Evolutionary conservation across 345 rosid species (phyloP), one percentile per base, ranked within the genome.

Genomic region (Rubroshorea leprosula): DNA sequence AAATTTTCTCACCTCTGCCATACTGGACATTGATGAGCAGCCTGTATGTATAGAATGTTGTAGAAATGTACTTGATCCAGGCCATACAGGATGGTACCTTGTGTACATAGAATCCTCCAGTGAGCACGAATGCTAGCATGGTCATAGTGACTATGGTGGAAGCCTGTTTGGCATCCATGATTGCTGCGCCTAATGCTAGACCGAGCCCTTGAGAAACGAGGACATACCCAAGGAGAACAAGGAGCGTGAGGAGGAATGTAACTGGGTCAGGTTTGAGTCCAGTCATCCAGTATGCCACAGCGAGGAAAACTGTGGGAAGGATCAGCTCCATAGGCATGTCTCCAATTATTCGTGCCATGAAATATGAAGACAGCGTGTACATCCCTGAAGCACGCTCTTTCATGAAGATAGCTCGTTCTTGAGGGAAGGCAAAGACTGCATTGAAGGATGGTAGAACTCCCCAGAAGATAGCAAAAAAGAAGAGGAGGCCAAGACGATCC

Each of bases 151-250:
- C 98, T 26, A 92, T 55, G 1, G 95, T 88, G 5, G 98, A 86
- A 1, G 98, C 98, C 24, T 84, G 87, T 62, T 92, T 89, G 9
- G 95, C 90, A 18, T 92, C 96, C 96, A 88, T 92, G 59, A 92
- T 83, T 0, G 79, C 82, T 2, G 96, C 96, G 0, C 98, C 98
- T 10, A 92, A 10, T 23, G 85, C 87, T 3, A 92, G 86, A 23
- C 96, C 95, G 3, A 88, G 89, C 12, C 98, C 96, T 19, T 91
- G 98, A 0, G 95, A 91, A 0, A 80, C 96, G 4, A 91, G 80
- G 29, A 88, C 92, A n/a, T 88, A 84, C n/a, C 82, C 79, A 0
- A 91, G 86, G 4, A 91, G 62, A 39, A 82, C 88, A 25, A 75
- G 35, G 17, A 88, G 78, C 0, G 93, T 82, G 25, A 77, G 60